Evolutionary conservation across 495 filamentous ascomycete genomes (phyloP), one percentile per base, ranked within the genome.

Genomic region (Tetracladium marchalianum): DNA sequence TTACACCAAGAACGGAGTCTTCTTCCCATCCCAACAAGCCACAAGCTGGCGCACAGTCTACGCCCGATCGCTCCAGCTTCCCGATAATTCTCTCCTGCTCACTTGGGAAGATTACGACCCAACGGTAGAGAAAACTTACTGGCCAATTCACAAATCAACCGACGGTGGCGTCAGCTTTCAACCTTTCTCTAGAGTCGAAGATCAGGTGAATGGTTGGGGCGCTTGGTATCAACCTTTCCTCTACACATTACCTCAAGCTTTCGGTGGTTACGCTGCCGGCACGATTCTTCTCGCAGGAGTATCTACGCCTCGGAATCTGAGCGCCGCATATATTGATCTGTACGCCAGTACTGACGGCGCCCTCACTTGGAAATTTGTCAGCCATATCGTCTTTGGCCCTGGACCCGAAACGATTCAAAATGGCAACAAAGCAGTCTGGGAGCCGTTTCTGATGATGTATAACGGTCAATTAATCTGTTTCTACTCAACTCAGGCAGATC

Each of bases 401-500:
- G 82, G 79, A 15, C 81, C 80, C 10, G 64, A 67, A 38, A 73
- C 77, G 0, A 53, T 62, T 13, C 65, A 68, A 37, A 82, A 84
- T 56, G 80, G 78, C 6, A 42, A 68, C 35, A 80, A 75, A 0
- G 76, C 81, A 5, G 70, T 85, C 4, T 85, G 81, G 82, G 82
- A 86, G 60, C 81, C 81, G 0, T 82, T 78, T 54, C 59, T 85
- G 31, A 49, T 83, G 62, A 45, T 64, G 10, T 53, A 76, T 54
- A 64, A 80, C 18, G 61, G 70, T 42, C 65, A 76, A 50, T 58
- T 84, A 18, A 69, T 82, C 31, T 65, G 64, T 64, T 85, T 76
- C 61, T 85, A 84, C 62, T 76, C 79, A 4, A 80, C 84, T 53
- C 78, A 82, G 53, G 69, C 80, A 24, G 80, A 84, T 52, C 60